Base-by-base conservation (phyloP, 2,329 filamentous ascomycete species). In the Dichotomopilus funicola region DNA sequence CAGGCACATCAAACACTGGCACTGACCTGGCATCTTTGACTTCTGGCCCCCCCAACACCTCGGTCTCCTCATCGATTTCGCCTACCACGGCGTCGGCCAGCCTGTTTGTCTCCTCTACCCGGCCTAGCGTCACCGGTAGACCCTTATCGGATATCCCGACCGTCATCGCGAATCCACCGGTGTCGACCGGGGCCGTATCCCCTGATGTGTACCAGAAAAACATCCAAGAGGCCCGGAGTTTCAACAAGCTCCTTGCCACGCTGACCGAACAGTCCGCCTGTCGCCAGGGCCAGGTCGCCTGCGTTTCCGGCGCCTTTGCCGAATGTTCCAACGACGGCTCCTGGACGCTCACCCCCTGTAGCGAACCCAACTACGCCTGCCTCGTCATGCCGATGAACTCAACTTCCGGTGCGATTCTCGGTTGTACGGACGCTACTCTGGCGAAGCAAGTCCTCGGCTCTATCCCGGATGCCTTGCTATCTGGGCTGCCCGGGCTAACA, bases 321-420 rank as follows among this genome's bases (percentile, higher is more conserved):
- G 65, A 65, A 11, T 85, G 82, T 62, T 66, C 67, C 34, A 57
- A 59, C 9, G 55, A 58, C 5, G 75, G 75, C 13, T 64, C 62
- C 0, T 83, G 78, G 61, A 62, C 67, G 4, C 71, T 81, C 0
- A 58, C 66, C 8, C 75, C 75, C 42, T 70, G 67, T 35, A 43
- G 41, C 0, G 49, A 12, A 10, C 4, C 60, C 1, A 69, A 67
- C 8, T 65, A 67, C 46, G 66, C 69, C 48, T 85, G 81, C 66
- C 78, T 75, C 49, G 81, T 78, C 1, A 65, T 83, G 58, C 82
- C 82, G 0, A 75, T 82, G 72, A 74, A 72, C 40, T 74, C 67
- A 9, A 72, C 71, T 0, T 62, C 63, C 0, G 80, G 79, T 3
- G 77, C 80, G 8, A 65, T 71, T 52, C 68, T 85, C 31, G 73